A percentile compares a stretch with the other conserved stretches of the same genome.
Evolutionary conservation across 257 asterid species (phyloP).

Genomic region (Solanum microdontum): DNA sequence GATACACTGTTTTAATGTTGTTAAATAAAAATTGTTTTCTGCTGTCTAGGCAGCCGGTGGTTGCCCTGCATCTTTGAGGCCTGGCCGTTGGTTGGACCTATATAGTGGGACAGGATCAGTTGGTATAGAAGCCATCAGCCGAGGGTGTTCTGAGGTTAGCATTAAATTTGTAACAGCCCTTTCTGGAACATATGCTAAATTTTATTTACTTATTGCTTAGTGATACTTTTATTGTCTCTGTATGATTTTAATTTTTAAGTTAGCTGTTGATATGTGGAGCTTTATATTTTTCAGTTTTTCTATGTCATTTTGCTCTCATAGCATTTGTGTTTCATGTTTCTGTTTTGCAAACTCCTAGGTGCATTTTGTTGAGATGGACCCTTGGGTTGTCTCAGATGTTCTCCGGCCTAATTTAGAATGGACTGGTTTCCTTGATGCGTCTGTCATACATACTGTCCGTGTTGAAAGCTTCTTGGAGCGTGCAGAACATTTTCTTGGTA

Average conservation of each 20-base stretch:
- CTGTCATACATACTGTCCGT: constrained; percentile 60
- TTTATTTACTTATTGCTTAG: not conserved
- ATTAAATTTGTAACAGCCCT: not conserved
- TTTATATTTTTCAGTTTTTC: not conserved
- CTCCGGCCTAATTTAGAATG: constrained; percentile 74
- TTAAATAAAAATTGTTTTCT: not conserved
- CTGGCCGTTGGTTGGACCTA: constrained; percentile 96
- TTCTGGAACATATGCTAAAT: not conserved
- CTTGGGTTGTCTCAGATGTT: constrained; percentile 91
- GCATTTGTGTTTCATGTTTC: not conserved
- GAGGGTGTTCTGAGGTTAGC: constrained; percentile 93
- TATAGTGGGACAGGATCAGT: constrained; percentile 99
- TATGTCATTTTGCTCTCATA: not conserved
- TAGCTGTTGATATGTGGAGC: not conserved
- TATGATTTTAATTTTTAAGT: not conserved
- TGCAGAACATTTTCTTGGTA: constrained; percentile 60
- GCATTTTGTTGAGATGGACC: constrained; percentile 99
- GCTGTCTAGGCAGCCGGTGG: constrained; percentile 84
- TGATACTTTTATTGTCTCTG: not conserved
- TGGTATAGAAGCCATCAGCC: constrained; percentile 94
- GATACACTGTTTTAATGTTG: not conserved
- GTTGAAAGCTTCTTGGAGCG: constrained; percentile 78
- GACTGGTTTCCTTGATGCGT: constrained; percentile 69
- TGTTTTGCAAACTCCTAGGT: constrained; percentile 34
- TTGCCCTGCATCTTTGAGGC: constrained; percentile 62